Evolutionary conservation across 805 yeast species (phyloP).

Genomic region (Teunomyces tritomae): DNA sequence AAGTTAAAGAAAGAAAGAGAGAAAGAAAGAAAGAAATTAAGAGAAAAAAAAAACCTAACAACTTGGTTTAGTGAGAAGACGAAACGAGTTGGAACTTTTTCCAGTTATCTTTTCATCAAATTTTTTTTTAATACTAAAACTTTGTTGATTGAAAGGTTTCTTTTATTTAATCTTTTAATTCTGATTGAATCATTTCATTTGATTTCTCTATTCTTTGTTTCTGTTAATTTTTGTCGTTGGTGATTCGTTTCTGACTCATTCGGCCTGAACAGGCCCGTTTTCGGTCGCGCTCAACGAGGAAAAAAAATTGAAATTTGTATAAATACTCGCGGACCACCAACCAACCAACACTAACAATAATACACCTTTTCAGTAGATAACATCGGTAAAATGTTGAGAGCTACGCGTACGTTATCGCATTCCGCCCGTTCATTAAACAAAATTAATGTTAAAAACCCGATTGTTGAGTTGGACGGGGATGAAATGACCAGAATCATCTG

Average conservation of each 20-base stretch:
- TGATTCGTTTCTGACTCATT: not conserved
- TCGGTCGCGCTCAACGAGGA: not conserved
- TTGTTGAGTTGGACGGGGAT: conserved; percentile 97
- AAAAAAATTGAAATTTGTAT: not conserved
- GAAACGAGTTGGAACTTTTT: too few species aligned
- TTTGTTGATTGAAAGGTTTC: not conserved
- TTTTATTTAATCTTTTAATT: not conserved
- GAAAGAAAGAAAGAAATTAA: not conserved
- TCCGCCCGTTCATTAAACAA: conserved; percentile 31
- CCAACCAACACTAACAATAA: not conserved
- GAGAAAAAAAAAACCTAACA: too few species aligned
- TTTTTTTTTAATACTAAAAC: too few species aligned
- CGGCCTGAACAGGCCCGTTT: not conserved
- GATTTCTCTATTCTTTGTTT: not conserved
- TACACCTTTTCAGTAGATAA: too few species aligned
- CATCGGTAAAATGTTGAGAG: not conserved
- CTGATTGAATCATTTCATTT: too few species aligned
- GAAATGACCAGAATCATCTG: conserved; percentile 97
- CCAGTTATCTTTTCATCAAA: too few species aligned
- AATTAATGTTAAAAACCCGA: conserved; percentile 79
- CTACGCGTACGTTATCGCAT: conserved; percentile 6
- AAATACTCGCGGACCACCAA: not conserved
- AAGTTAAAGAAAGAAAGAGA: not conserved
- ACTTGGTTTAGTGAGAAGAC: too few species aligned
- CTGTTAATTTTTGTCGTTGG: not conserved